These are phyloP conservation scores for Elongisporangium anandrum DNA, from an alignment of 352 stramenopile species.

Conservation along the genomic window DNA sequence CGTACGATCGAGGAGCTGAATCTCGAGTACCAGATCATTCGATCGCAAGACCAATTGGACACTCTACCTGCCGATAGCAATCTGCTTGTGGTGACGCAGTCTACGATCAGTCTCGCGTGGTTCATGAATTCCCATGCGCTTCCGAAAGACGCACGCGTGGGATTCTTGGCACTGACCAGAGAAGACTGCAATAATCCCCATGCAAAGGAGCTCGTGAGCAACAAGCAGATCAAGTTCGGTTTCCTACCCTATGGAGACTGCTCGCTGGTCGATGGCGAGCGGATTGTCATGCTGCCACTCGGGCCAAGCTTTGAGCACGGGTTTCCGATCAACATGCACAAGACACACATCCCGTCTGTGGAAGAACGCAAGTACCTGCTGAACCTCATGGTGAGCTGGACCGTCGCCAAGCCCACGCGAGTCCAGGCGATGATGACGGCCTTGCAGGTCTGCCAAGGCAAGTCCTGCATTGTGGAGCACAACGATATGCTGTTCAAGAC, in stretches of 20 bases:
- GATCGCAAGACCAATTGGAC: slow-evolving; percentile 26
- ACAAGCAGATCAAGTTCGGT: slow-evolving; percentile 39
- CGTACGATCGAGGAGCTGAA: slow-evolving; percentile 19
- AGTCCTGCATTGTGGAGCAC: slow-evolving; percentile 49
- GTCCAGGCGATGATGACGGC: slow-evolving; percentile 57
- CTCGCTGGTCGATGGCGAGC: slow-evolving; percentile 43
- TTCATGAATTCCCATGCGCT: slow-evolving; percentile 14
- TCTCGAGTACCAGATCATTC: slow-evolving; percentile 36
- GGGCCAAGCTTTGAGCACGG: slow-evolving; percentile 61
- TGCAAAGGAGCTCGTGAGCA: slow-evolving; percentile 15
- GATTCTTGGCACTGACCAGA: slow-evolving; percentile 37
- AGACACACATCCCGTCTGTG: slow-evolving; percentile 14
- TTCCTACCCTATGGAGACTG: slow-evolving; percentile 63
- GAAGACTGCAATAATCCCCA: slow-evolving; percentile 59
- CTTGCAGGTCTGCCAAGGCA: slow-evolving; percentile 28
- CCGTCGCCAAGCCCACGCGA: slow-evolving; percentile 52
- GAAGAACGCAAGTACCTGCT: slow-evolving; percentile 29
- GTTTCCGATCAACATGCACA: slow-evolving; percentile 49
- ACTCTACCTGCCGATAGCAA: slow-evolving; percentile 28
- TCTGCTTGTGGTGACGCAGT: slow-evolving; percentile 32
- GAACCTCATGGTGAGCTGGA: slow-evolving; percentile 70
- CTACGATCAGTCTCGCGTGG: slow-evolving; percentile 16
- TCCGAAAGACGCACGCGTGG: slow-evolving; percentile 20
- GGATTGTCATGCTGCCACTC: slow-evolving; percentile 40
- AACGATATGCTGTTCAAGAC: slow-evolving; percentile 59